Evolutionary conservation across 495 filamentous ascomycete genomes (phyloP), one percentile per base, ranked within the genome.

Genomic region (Penicillium egyptiacum): DNA sequence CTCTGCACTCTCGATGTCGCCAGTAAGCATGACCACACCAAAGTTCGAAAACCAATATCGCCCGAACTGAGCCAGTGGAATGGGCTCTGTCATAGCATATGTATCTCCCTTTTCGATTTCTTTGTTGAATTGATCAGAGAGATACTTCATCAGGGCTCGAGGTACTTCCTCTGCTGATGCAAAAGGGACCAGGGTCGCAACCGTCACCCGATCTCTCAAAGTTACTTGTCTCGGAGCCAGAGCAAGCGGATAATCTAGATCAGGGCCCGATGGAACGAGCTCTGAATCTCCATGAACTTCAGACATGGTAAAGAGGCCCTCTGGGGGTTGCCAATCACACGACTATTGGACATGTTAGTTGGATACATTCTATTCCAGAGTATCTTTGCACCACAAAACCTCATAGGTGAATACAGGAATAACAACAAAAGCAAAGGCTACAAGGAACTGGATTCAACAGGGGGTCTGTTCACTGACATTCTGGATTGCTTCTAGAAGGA

Each of bases 31-130:
- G 58, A 98, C 83, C 9, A 91, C 93, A 45, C 82, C 92, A 62
- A 98, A 97, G 62, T 92, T 95, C 58, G 91, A 89, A 68, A 98
- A 95, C 94, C 94, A 98, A 68, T 96, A 98, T 28, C 84, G 79
- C 12, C 85, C 85, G 59, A 98, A 98, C 40, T 86, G 84, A 3
- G 86, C 82, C 20, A 88, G 71, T 5, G 88, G 75, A 74, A 98
- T 85, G 12, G 86, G 79, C 25, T 91, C 86, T 56, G 89, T 83
- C 86, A 97, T 92, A 41, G 94, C 92, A 76, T 96, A 98, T 2
- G 95, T 97, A 68, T 98, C 92, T 33, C 94, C 94, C 67, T 89
- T 88, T 68, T 96, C 91, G 61, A 98, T 96, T 71, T 98, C 94
- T 69, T 88, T 88, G 69, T 93, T 95, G 62, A 98, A 79, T 71